Evolutionary conservation across 768 basidiomycete genomes (phyloP), one percentile per base, ranked within the genome.

Genomic region (Pilatotrama ljubarskyi): DNA sequence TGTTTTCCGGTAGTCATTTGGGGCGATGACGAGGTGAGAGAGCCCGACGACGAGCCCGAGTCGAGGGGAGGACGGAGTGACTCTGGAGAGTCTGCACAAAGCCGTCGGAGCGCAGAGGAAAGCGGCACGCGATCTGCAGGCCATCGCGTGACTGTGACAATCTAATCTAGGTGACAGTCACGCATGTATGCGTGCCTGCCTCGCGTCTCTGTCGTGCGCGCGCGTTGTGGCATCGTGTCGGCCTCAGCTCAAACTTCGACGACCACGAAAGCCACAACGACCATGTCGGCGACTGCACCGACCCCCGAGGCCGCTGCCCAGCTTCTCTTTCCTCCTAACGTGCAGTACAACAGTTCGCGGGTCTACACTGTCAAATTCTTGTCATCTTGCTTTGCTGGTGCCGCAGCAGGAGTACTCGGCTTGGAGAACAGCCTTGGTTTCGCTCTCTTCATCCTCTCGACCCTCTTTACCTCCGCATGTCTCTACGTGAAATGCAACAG

Each of bases 341-440:
- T 90, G 29, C 72, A 80, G 51, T 82, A 80, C 69, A 90, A 91
- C 70, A 77, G 81, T 18, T 76, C 81, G 10, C 73, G 90, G 18
- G 77, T 77, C 3, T 72, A 73, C 58, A 87, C 81, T 50, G 80
- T 90, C 69, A 93, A 93, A 68, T 94, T 94, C 75, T 72, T 94
- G 38, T 84, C 91, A 9, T 78, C 92, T 9, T 92, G 89, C 74
- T 91, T 94, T 68, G 84, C 92, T 18, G 95, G 95, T 40, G 90
- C 93, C 0, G 86, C 87, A 1, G 91, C 94, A 0, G 95, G 95
- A 26, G 87, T 95, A 59, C 85, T 97, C 10, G 95, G 95, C 20
- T 83, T 96, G 22, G 85, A 91, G 68, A 95, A 95, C 73, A 84
- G 84, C 78, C 76, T 79, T 47, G 95, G 95, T 20, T 95, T 96